phyloP scores from a whole-genome alignment of 2,329 filamentous ascomycete genomes.

The Fusarium azukiicola region DNA sequence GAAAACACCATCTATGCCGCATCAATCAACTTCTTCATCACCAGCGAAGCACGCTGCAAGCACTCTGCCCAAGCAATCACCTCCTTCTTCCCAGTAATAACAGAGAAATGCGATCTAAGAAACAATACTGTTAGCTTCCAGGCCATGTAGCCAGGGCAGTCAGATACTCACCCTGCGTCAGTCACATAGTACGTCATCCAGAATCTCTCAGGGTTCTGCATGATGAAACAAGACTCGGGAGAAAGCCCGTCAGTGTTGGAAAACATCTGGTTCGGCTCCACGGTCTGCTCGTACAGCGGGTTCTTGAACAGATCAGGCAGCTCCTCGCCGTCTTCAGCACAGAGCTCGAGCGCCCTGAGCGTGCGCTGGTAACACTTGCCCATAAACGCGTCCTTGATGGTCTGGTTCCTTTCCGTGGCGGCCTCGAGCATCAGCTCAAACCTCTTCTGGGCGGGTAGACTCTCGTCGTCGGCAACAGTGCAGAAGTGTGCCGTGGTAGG shows the following conservation, averaged over 20 bases:
- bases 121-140: constrained; percentile 15
- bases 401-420: constrained; percentile 34
- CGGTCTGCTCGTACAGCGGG: constrained; percentile 32
- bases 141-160: too few species aligned
- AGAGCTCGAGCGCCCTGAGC: constrained; percentile 35
- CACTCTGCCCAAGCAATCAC: constrained; percentile 29
- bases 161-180: constrained; percentile 29
- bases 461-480: constrained; percentile 35
- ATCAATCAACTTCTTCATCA: constrained; percentile 40
- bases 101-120: constrained; percentile 33
- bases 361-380: constrained; percentile 39
- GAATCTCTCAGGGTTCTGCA: constrained; percentile 38
- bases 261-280: constrained; percentile 40
- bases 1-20: constrained; percentile 15
- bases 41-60: constrained; percentile 35
- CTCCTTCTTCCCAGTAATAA: constrained; percentile 34
- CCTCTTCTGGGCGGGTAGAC: background rate
- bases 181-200: constrained; percentile 45
- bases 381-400: constrained; percentile 37
- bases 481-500: constrained; percentile 29
- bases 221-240: constrained; percentile 43
- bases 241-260: constrained; percentile 39
- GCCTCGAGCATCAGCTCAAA: constrained; percentile 36
- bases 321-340: constrained; percentile 24
- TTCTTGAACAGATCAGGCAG: constrained; percentile 36